Percentiles rank a stretch among this genome's conserved stretches.
phyloP scores from a whole-genome alignment of 805 yeast species.

The Metschnikowia reukaufii region DNA sequence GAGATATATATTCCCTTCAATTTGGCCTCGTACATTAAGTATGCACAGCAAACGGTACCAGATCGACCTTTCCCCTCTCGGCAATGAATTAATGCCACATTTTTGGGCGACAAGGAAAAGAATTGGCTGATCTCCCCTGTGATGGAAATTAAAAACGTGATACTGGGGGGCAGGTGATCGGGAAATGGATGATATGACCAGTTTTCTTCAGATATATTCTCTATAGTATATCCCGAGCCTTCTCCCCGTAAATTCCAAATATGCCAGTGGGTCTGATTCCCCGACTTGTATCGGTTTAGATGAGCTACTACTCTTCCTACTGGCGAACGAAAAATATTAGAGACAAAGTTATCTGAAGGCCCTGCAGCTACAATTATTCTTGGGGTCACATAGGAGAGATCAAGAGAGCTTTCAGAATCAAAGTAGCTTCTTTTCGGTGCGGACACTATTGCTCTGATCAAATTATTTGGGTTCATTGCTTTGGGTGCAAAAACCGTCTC shows the following conservation, averaged over 20 bases:
- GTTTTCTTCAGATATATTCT: conserved; percentile 5
- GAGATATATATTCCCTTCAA: conserved; percentile 17
- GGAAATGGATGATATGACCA: conserved; percentile 52
- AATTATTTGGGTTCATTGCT: conserved; percentile 14
- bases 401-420: conserved; percentile 41
- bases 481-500: conserved; percentile 15
- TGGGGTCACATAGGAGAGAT: conserved; percentile 65
- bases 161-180: conserved; percentile 78
- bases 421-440: conserved; percentile 24
- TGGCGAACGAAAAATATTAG: conserved; percentile 51
- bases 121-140: conserved; percentile 47
- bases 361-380: conserved; percentile 72
- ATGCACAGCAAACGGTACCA: conserved; percentile 73
- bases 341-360: conserved; percentile 53
- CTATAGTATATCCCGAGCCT: conserved; percentile 29
- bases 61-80: conserved; percentile 91
- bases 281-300: conserved; percentile 42
- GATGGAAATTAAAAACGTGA: conserved; percentile 46
- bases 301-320: conserved; percentile 42
- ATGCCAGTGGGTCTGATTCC: conserved; percentile 60
- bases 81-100: conserved; percentile 78
- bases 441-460: conserved; percentile 22
- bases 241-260: conserved; percentile 73
- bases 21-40: conserved; percentile 49
- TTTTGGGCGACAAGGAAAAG: conserved; percentile 30